Percentiles rank a stretch among this genome's conserved stretches.
Conservation (phyloP, 2,329 filamentous ascomycete species). For the Hypomyces perniciosus region DNA sequence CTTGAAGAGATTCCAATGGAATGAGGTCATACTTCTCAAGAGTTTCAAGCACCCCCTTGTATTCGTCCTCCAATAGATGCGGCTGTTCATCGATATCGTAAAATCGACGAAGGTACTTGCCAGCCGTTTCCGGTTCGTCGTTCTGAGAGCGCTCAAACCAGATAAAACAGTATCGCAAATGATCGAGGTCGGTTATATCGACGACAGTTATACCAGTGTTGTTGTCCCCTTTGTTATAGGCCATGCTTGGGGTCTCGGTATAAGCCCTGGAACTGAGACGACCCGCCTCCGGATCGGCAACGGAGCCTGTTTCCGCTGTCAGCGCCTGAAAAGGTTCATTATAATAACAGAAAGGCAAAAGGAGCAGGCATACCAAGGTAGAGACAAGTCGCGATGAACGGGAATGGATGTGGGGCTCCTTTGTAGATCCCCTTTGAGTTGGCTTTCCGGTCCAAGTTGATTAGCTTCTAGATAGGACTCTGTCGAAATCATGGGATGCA, state of each 20-base stretch:
- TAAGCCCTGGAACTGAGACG: neutral
- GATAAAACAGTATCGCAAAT: slow-evolving; percentile 3
- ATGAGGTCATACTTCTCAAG: neutral
- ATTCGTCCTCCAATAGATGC: neutral
- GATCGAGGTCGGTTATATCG: slow-evolving; percentile 8
- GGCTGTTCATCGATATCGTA: neutral
- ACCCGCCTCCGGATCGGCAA: neutral
- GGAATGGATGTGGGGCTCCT: neutral
- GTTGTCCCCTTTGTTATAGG: neutral
- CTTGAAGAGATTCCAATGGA: neutral
- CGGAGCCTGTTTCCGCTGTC: neutral
- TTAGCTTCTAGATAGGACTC: too few relatives aligned
- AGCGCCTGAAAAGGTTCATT: neutral
- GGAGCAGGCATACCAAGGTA: neutral
- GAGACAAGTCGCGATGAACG: slow-evolving; percentile 2
- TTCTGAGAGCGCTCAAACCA: too few relatives aligned
- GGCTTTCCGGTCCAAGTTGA: too few relatives aligned
- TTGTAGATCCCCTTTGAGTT: neutral
- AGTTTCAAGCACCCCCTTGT: neutral
- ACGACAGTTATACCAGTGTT: slow-evolving; percentile 1
- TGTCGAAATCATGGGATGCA: too few relatives aligned
- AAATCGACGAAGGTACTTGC: neutral
- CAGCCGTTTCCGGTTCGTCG: neutral
- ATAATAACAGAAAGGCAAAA: neutral
- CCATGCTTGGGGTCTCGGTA: neutral